phyloP scores from a whole-genome alignment of 2,329 filamentous ascomycete genomes.

The Ilyonectria mors-panacis region DNA sequence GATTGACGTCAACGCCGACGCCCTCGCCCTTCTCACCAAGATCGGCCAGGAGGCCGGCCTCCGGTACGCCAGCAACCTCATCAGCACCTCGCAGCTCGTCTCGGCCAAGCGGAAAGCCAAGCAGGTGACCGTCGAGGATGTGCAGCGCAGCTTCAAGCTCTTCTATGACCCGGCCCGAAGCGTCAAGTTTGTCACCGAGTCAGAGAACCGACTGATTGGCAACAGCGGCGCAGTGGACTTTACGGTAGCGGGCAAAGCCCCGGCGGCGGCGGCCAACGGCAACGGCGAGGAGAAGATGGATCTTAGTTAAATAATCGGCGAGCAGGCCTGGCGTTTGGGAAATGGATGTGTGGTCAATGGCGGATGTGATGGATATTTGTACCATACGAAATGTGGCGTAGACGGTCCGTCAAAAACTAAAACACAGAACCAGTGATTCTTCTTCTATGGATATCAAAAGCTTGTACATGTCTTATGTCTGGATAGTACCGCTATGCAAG shows the following conservation, averaged over 20 bases:
- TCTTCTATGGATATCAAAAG: constrained; percentile 26
- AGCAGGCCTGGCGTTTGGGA: constrained; percentile 52
- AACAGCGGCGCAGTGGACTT: constrained; percentile 87
- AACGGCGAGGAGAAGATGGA: constrained; percentile 64
- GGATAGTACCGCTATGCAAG: constrained; percentile 5
- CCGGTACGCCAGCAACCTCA: constrained; percentile 97
- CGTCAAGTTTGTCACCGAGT: constrained; percentile 90
- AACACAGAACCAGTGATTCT: constrained; percentile 30
- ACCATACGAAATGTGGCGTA: constrained; percentile 49
- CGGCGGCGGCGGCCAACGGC: constrained; percentile 34
- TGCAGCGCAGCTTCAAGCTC: constrained; percentile 92
- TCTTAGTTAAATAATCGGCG: constrained; percentile 55
- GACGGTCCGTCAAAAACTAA: constrained; percentile 39
- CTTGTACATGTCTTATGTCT: not conserved
- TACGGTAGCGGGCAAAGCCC: constrained; percentile 64
- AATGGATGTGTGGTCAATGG: constrained; percentile 39
- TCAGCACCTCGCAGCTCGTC: constrained; percentile 92
- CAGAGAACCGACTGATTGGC: constrained; percentile 93
- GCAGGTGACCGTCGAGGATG: constrained; percentile 88
- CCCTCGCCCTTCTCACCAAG: constrained; percentile 93
- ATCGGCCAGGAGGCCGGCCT: constrained; percentile 94
- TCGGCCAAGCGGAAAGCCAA: constrained; percentile 88
- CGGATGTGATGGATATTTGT: constrained; percentile 47
- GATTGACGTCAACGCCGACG: constrained; percentile 90
- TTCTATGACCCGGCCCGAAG: constrained; percentile 94